Percentiles rank a stretch among this genome's conserved stretches.
These are phyloP conservation scores for Filobasidium uniguttulatum DNA, from an alignment of 1,284 basidiomycete species.

Conservation along the genomic window DNA sequence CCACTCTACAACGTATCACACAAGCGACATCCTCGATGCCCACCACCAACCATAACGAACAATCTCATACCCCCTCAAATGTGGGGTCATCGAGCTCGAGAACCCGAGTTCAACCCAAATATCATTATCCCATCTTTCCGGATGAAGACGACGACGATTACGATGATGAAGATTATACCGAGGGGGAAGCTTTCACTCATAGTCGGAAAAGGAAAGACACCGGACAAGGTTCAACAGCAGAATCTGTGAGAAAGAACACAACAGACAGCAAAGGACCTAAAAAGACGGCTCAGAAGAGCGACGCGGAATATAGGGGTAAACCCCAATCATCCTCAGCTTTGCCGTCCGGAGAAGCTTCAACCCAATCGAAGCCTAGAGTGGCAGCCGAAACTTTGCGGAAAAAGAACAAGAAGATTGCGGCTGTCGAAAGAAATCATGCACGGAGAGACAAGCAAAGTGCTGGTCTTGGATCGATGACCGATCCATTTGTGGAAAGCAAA, in stretches of 20 bases:
- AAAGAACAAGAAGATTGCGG: neutral
- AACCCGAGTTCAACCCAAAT: neutral
- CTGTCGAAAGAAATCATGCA: neutral
- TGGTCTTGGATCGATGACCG: neutral
- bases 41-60: too few species aligned
- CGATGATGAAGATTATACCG: neutral
- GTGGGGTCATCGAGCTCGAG: too few species aligned
- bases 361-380: too few species aligned
- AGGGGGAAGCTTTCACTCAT: neutral
- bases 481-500: neutral
- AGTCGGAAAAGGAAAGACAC: neutral
- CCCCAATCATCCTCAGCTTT: too few species aligned
- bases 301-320: neutral
- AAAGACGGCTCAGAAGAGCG: neutral
- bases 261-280: neutral
- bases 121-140: slow-evolving; percentile 1
- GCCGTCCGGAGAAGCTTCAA: neutral
- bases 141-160: slow-evolving; percentile 1
- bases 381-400: neutral
- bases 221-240: neutral
- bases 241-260: neutral
- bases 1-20: too few species aligned
- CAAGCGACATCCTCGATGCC: too few species aligned
- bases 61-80: too few species aligned
- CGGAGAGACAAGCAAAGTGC: slow-evolving; percentile 1